These are phyloP conservation scores for Lyophyllum shimeji DNA, from an alignment of 768 basidiomycete species.

Conservation along the genomic window DNA sequence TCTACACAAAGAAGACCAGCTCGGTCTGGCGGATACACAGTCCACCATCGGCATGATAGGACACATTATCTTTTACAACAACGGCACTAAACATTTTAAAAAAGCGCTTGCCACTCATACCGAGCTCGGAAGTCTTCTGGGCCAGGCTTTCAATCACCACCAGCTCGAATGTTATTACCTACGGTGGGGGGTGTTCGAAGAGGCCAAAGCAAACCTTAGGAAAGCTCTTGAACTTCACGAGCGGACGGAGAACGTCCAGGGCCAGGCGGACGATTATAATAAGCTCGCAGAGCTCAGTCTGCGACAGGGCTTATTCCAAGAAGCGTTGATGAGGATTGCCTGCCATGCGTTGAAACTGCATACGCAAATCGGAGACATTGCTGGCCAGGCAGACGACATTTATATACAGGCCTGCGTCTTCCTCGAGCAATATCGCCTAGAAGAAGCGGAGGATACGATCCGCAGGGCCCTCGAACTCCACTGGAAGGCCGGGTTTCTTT, in stretches of 20 bases:
- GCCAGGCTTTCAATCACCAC: slow-evolving; percentile 20
- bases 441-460: slow-evolving; percentile 20
- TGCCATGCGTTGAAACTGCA: slow-evolving; percentile 19
- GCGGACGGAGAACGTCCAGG: slow-evolving; percentile 17
- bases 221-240: slow-evolving; percentile 12
- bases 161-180: slow-evolving; percentile 16
- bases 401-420: slow-evolving; percentile 25
- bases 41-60: slow-evolving; percentile 4
- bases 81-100: not conserved
- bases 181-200: slow-evolving; percentile 4
- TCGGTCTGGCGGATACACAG: not conserved
- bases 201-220: slow-evolving; percentile 14
- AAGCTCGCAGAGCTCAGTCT: slow-evolving; percentile 15
- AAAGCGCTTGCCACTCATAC: slow-evolving; percentile 5
- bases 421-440: slow-evolving; percentile 18
- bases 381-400: slow-evolving; percentile 26
- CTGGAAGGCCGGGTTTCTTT: slow-evolving; percentile 7
- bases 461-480: slow-evolving; percentile 21
- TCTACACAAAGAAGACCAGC: not conserved
- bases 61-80: not conserved
- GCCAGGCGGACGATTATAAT: slow-evolving; percentile 20
- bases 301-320: slow-evolving; percentile 9
- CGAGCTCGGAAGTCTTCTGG: slow-evolving; percentile 10
- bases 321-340: slow-evolving; percentile 12
- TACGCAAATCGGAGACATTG: slow-evolving; percentile 18